Evolutionary conservation across 495 filamentous ascomycete genomes (phyloP), one percentile per base, ranked within the genome.

Genomic region (Podospora pseudopauciseta): DNA sequence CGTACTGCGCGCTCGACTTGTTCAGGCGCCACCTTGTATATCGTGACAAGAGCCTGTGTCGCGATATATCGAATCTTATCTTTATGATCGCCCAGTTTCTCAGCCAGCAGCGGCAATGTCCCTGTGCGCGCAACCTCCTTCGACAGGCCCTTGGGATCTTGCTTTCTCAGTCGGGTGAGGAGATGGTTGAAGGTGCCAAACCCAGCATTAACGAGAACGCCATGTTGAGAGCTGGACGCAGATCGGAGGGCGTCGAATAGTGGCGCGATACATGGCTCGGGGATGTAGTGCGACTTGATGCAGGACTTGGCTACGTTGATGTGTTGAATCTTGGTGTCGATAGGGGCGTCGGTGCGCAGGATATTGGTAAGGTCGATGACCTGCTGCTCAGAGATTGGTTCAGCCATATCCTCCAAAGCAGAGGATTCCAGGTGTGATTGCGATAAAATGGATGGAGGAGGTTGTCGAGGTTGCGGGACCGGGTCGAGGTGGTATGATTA

Each of bases 271-370:
- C 88, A 89, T n/a, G 78, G 75, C 65, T 93, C 91, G 54, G 91
- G 91, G 27, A 96, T 90, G 80, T 91, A 91, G 66, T 88, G 89
- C 73, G 94, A 92, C 78, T 96, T 97, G 81, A 97, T 95, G 73
- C 88, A 87, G 60, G 90, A 91, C 77, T 96, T 96, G 77, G 94
- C 78, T 70, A 81, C 82, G 62, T 87, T 91, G 63, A 96, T 81
- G 49, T 87, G 86, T 61, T 87, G 79, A 67, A 92, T 83, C 76
- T 93, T 93, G 54, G 84, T 80, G 67, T 96, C 92, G 72, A 90
- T 80, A 6, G 88, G 83, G 32, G 84, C 81, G 68, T 92, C 90
- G 76, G 88, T 90, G 73, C 88, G 89, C 66, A 94, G 83, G 60
- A 87, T 80, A 39, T 83, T 83, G 69, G 89, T 76, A 65, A 95